Evolutionary conservation across 2,329 filamentous ascomycete genomes (phyloP), one percentile per base, ranked within the genome.

Genomic region (Hypoxylon sp.): DNA sequence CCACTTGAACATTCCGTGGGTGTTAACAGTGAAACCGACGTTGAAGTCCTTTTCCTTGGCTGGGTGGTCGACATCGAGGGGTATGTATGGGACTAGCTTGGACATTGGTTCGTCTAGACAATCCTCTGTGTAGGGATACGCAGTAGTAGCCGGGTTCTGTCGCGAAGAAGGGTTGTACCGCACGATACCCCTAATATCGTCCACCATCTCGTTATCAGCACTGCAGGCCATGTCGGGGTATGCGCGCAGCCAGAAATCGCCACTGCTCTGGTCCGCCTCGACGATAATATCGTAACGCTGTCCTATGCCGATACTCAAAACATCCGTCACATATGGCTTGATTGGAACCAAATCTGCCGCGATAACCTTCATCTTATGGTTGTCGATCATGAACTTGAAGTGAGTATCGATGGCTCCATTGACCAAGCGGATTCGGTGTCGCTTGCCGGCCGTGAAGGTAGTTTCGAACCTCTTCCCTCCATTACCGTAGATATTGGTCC

Each of bases 321-420:
- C 80, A 0, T 82, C 81, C 0, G 86, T 83, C 0, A 77, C 76
- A 65, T 86, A 90, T 0, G 88, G 88, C 40, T 81, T 71, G 17
- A 90, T 82, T 2, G 88, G 86, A 0, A 90, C 86, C 2, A 90
- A 78, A 64, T 89, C 89, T 13, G 78, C 81, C 0, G 83, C 82
- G 48, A 90, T 87, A 37, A 91, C 86, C 0, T 81, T 85, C 72
- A 91, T 77, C 1, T 73, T 82, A 75, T 90, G 88, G 40, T 84
- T 82, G 73, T 87, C 85, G 63, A 87, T 85, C 51, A 79, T 81
- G 73, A 87, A 86, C 55, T 82, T 79, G 73, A 81, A 80, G 59
- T 79, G 78, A 0, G 76, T 80, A 31, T 82, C 82, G 22, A 81
- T 75, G 20, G 79, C 80, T 2, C 75, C 78, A 68, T 86, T 86